phyloP scores from a whole-genome alignment of 164 flowering plant species.

The Umbilicus rupestris region DNA sequence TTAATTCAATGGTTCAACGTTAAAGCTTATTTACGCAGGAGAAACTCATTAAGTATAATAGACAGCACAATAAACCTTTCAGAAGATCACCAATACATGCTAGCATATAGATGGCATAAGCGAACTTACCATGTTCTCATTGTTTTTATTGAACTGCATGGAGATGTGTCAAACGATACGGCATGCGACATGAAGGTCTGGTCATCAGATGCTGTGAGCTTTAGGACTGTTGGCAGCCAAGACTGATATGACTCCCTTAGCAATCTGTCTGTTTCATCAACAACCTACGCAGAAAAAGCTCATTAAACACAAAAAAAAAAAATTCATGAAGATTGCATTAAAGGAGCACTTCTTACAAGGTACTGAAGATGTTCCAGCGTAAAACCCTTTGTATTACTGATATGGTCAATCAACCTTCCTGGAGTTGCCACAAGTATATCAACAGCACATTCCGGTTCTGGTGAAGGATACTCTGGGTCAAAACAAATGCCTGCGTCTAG shows the following conservation, averaged over 20 bases:
- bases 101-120: not conserved
- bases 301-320: not conserved
- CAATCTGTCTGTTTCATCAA: conserved; percentile 84
- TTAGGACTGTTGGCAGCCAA: conserved; percentile 84
- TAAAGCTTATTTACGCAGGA: no score
- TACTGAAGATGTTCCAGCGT: conserved; percentile 82
- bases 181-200: conserved; percentile 17
- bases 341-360: conserved; percentile 40
- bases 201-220: conserved; percentile 29
- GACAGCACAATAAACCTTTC: no score
- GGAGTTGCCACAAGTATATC: conserved; percentile 95
- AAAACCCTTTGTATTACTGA: conserved; percentile 73
- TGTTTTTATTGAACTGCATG: conserved; percentile 53
- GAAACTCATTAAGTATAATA: no score
- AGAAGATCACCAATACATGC: no score
- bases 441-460: conserved; percentile 43
- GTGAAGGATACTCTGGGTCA: conserved; percentile 46
- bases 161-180: conserved; percentile 13
- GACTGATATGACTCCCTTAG: conserved; percentile 89
- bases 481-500: conserved; percentile 53
- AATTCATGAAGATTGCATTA: no score
- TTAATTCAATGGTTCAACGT: no score
- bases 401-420: conserved; percentile 92
- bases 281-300: conserved; percentile 42
- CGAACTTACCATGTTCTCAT: conserved; percentile 54